phyloP scores from a whole-genome alignment of 1,284 basidiomycete species.

The Papiliotrema terrestris region DNA sequence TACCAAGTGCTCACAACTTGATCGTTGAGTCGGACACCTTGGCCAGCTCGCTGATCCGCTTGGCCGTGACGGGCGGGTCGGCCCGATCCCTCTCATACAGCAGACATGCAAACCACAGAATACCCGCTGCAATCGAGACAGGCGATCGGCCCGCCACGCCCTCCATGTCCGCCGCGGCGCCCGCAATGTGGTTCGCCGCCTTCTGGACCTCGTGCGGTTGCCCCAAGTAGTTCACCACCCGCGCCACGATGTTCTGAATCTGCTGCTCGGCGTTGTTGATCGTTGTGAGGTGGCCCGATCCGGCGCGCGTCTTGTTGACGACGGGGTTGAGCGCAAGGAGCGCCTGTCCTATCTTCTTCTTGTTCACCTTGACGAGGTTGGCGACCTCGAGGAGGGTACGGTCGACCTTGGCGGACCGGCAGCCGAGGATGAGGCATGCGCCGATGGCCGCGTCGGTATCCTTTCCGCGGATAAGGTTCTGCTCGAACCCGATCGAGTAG shows the following conservation, averaged over 20 bases:
- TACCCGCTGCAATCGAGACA: constrained; percentile 92
- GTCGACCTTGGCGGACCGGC: constrained; percentile 87
- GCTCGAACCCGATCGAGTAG: constrained; percentile 91
- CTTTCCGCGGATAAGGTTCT: constrained; percentile 87
- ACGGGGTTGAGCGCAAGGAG: constrained; percentile 59
- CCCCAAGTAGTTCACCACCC: constrained; percentile 79
- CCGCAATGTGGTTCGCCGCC: constrained; percentile 80
- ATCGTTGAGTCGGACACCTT: constrained; percentile 97
- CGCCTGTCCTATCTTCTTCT: constrained; percentile 69
- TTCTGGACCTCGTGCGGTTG: constrained; percentile 37
- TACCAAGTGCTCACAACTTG: constrained; percentile 57
- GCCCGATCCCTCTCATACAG: constrained; percentile 56
- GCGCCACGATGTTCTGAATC: constrained; percentile 82
- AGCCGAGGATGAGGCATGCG: constrained; percentile 97
- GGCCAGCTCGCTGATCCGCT: constrained; percentile 89
- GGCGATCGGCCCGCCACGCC: constrained; percentile 91
- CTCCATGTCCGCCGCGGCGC: constrained; percentile 73
- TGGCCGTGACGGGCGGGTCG: constrained; percentile 60
- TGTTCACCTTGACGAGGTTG: constrained; percentile 85
- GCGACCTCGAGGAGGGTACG: constrained; percentile 96
- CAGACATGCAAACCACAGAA: constrained; percentile 87
- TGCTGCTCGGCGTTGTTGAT: constrained; percentile 53
- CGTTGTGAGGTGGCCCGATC: constrained; percentile 13
- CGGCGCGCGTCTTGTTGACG: constrained; percentile 14
- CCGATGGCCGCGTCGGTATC: constrained; percentile 85